A percentile compares a stretch with the other conserved stretches of the same genome.
These are phyloP conservation scores for Metschnikowia baotianmanensis DNA, from an alignment of 805 yeast genomes.

Conservation along the genomic window DNA sequence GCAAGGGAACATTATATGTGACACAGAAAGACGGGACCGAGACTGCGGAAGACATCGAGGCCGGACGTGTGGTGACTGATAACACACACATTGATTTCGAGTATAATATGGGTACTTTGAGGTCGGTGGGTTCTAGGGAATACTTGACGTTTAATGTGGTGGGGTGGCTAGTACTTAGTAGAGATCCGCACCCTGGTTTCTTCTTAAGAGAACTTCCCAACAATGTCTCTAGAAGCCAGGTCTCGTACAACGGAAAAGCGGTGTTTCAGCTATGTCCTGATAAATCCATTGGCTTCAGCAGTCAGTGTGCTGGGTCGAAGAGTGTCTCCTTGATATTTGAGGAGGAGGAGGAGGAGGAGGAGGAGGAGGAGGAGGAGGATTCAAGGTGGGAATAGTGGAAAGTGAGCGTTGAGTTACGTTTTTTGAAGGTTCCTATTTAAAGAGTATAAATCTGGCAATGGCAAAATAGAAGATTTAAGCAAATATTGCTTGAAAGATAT, in stretches of 20 bases:
- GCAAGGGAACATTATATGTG: background rate
- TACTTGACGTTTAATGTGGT: constrained; percentile 1
- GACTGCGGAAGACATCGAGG: background rate
- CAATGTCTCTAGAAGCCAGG: no score
- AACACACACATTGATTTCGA: background rate
- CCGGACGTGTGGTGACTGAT: background rate
- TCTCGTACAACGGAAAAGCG: no score
- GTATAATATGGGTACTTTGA: background rate
- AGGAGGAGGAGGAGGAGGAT: no score
- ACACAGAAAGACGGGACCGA: background rate
- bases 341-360: background rate
- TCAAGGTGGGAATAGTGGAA: no score
- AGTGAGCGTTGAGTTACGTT: no score
- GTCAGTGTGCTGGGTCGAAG: background rate
- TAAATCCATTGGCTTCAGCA: background rate
- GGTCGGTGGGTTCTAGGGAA: background rate
- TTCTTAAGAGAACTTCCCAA: background rate
- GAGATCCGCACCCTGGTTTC: background rate
- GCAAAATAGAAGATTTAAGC: no score
- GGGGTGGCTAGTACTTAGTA: background rate
- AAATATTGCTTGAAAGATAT: no score
- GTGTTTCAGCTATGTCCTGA: background rate
- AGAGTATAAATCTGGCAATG: no score
- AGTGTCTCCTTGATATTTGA: background rate
- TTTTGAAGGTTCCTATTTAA: no score